Evolutionary conservation across 139 green algal species (phyloP).

Genomic region (Trebouxia sp.): DNA sequence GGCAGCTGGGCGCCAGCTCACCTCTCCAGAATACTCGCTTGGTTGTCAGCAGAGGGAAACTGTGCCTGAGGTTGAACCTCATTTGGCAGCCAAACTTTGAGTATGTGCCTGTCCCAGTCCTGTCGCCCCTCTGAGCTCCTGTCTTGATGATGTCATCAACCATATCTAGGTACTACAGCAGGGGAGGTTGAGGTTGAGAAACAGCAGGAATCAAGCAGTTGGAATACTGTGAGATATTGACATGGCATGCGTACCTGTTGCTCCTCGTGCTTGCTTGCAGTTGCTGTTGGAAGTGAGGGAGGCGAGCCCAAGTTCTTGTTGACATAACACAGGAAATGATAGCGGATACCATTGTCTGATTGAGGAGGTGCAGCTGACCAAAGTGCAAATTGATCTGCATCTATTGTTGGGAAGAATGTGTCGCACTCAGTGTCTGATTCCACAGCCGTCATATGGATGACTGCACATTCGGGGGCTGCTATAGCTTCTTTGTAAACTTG

Average conservation of each 20-base stretch:
- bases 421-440: constrained; percentile 83
- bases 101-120: constrained; percentile 95
- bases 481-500: constrained; percentile 82
- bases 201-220: not conserved
- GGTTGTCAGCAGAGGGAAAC: constrained; percentile 97
- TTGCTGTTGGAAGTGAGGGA: constrained; percentile 46
- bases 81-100: constrained; percentile 88
- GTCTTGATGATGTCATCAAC: constrained; percentile 82
- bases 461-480: constrained; percentile 67
- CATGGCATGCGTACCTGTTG: constrained; percentile 58
- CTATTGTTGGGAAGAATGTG: constrained; percentile 82
- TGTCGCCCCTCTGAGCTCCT: constrained; percentile 79
- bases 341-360: constrained; percentile 53
- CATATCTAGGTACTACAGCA: constrained; percentile 92
- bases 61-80: constrained; percentile 93
- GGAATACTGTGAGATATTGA: not conserved
- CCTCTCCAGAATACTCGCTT: constrained; percentile 97
- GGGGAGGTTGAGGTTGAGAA: not conserved
- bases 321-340: constrained; percentile 82
- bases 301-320: not conserved
- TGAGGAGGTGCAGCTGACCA: constrained; percentile 64
- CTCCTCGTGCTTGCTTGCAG: constrained; percentile 84
- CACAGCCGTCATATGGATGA: constrained; percentile 83
- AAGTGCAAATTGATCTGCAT: constrained; percentile 48
- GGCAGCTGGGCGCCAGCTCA: constrained; percentile 34